Conservation (phyloP, 208 protist species). For the Phytomonas sp. region DNA sequence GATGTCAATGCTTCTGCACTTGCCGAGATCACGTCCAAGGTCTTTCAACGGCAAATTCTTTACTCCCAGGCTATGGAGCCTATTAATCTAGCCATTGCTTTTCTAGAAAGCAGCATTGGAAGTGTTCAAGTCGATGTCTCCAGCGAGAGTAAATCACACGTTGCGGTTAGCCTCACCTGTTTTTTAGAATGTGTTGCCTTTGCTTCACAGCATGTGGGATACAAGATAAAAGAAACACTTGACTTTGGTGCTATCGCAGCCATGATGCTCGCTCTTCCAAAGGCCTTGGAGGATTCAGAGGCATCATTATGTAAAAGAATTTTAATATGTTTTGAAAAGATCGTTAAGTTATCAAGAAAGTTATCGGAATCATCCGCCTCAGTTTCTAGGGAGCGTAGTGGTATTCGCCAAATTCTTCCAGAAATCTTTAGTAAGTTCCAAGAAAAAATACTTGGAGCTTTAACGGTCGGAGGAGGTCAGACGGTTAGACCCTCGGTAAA, state of each 20-base stretch:
- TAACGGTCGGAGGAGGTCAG: not conserved
- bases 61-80: not conserved
- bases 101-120: not conserved
- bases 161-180: constrained; percentile 19
- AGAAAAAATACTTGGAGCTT: not conserved
- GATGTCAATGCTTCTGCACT: not conserved
- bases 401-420: constrained; percentile 7
- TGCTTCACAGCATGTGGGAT: constrained; percentile 23
- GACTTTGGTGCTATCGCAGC: constrained; percentile 27
- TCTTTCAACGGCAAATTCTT: not conserved
- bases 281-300: not conserved
- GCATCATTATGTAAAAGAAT: not conserved
- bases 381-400: not conserved
- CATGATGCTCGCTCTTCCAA: constrained; percentile 12
- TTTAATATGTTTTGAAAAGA: constrained; percentile 17
- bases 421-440: constrained; percentile 11
- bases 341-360: constrained; percentile 3
- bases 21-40: not conserved
- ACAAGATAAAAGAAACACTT: constrained; percentile 21
- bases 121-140: constrained; percentile 6
- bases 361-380: not conserved
- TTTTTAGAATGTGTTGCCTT: constrained; percentile 29
- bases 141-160: constrained; percentile 10
- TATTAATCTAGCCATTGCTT: not conserved
- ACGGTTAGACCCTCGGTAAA: constrained; percentile 6